These are phyloP conservation scores for Cryphonectria nitschkei DNA, from an alignment of 2,329 filamentous ascomycete genomes.

Conservation along the genomic window DNA sequence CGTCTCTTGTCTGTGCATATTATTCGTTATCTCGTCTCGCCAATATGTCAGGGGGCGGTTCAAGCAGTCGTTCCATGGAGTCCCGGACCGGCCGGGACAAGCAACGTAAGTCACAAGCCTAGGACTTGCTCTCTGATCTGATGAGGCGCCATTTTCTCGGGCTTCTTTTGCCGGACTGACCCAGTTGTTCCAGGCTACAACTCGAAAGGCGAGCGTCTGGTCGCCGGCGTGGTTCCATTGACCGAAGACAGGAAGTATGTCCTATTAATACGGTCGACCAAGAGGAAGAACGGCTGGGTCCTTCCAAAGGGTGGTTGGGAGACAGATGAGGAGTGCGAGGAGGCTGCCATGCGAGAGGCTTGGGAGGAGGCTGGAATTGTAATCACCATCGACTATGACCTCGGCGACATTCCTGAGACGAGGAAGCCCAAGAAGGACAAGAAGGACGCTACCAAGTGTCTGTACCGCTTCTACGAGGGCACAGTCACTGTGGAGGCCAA, in stretches of 20 bases:
- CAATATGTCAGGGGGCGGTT: slow-evolving; percentile 28
- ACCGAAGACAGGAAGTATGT: slow-evolving; percentile 86
- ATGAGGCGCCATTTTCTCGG: slow-evolving; percentile 11
- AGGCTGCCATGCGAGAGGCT: slow-evolving; percentile 86
- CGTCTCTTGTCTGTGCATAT: slow-evolving; percentile 21
- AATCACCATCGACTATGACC: slow-evolving; percentile 80
- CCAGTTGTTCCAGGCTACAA: slow-evolving; percentile 74
- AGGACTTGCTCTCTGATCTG: slow-evolving; percentile 30
- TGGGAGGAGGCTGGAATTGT: slow-evolving; percentile 98
- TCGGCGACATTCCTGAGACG: slow-evolving; percentile 85
- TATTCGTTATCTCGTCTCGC: slow-evolving; percentile 35
- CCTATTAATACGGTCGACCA: slow-evolving; percentile 89
- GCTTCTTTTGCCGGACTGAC: slow-evolving; percentile 42
- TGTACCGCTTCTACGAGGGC: slow-evolving; percentile 85
- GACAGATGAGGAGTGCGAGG: slow-evolving; percentile 83
- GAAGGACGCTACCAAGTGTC: slow-evolving; percentile 58
- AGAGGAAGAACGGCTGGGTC: slow-evolving; percentile 85
- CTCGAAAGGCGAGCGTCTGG: slow-evolving; percentile 87
- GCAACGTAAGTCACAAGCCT: slow-evolving; percentile 68
- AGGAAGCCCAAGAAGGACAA: slow-evolving; percentile 74
- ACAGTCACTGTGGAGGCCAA: slow-evolving; percentile 83
- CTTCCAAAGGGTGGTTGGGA: slow-evolving; percentile 98
- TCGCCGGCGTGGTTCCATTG: slow-evolving; percentile 91
- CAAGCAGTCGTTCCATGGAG: slow-evolving; percentile 63
- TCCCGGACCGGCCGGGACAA: slow-evolving; percentile 77